phyloP scores from a whole-genome alignment of 129 eudicot species.

The Tanacetum coccineum region DNA sequence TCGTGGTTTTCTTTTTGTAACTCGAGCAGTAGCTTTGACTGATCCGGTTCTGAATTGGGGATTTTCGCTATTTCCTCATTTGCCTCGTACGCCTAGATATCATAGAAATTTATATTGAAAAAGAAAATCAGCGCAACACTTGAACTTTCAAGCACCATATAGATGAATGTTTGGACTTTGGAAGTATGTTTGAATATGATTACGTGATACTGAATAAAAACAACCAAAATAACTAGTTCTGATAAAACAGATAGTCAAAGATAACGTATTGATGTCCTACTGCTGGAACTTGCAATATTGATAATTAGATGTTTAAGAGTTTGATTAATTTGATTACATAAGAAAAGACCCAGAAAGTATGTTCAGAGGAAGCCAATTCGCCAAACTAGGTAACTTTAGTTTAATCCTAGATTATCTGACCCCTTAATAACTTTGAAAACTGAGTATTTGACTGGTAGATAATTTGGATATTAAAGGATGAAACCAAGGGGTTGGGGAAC shows the following conservation, averaged over 20 bases:
- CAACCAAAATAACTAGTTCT: background rate
- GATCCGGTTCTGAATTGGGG: slow-evolving; percentile 55
- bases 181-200: too few relatives aligned
- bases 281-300: background rate
- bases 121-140: too few relatives aligned
- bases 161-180: too few relatives aligned
- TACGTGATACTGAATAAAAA: background rate
- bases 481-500: slow-evolving; percentile 2
- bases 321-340: background rate
- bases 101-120: background rate
- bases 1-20: slow-evolving; percentile 81
- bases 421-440: background rate
- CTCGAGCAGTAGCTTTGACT: slow-evolving; percentile 75
- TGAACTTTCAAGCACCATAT: too few relatives aligned
- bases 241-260: background rate
- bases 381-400: background rate
- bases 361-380: background rate
- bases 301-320: background rate
- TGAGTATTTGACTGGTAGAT: background rate
- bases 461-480: background rate
- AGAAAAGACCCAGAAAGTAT: background rate
- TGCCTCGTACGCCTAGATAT: slow-evolving; percentile 51
- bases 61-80: slow-evolving; percentile 52
- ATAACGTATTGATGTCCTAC: background rate
- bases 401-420: background rate